These are phyloP conservation scores for Botrytis sinoallii DNA, from an alignment of 2,329 filamentous ascomycete genomes.

Conservation along the genomic window DNA sequence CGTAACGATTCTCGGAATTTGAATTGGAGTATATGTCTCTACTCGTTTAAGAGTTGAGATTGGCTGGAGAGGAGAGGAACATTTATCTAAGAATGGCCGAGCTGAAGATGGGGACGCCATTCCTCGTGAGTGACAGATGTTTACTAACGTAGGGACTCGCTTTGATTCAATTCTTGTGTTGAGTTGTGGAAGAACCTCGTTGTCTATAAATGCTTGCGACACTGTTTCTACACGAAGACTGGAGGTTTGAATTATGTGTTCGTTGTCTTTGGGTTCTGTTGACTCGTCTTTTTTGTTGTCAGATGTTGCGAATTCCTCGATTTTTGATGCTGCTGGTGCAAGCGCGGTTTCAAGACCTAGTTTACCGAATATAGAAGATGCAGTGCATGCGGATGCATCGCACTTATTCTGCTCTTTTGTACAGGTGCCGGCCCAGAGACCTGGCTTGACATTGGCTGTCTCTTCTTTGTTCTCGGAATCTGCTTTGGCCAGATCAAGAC, in stretches of 20 bases:
- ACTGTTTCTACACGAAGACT: constrained; percentile 3
- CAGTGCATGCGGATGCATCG: not conserved
- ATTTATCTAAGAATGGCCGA: not conserved
- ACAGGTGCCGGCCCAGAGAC: not conserved
- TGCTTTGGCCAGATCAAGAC: not conserved
- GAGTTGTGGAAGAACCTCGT: not conserved
- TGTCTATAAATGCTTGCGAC: not conserved
- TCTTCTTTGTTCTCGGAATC: not conserved
- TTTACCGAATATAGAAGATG: not conserved
- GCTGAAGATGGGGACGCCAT: constrained; percentile 22
- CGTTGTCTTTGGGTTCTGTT: not conserved
- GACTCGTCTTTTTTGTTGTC: not conserved
- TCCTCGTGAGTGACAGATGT: constrained; percentile 29
- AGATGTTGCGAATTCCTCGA: not conserved
- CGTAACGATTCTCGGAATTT: not conserved
- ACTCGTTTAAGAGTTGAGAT: not conserved
- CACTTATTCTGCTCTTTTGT: not conserved
- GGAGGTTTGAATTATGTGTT: no score
- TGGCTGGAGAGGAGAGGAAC: not conserved
- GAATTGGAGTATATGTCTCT: not conserved
- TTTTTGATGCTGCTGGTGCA: not conserved
- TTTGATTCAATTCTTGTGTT: not conserved
- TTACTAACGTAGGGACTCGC: constrained; percentile 24
- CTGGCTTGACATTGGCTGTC: not conserved
- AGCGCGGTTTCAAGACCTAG: not conserved